These are phyloP conservation scores for Flueggea neowawraea DNA, from an alignment of 441 rosid genomes.

Conservation along the genomic window DNA sequence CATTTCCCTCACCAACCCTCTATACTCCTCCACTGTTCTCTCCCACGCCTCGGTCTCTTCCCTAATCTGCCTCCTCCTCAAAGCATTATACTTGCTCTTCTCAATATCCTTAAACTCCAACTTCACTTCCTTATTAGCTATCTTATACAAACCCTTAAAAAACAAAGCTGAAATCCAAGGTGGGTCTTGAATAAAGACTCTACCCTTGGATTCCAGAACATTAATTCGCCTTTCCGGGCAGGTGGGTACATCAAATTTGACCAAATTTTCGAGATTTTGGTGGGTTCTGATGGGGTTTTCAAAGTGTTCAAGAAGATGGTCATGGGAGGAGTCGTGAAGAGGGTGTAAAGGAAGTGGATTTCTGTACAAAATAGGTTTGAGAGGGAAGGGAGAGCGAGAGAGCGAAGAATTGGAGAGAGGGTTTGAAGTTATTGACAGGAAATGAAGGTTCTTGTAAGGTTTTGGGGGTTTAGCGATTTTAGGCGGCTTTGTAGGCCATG, in stretches of 20 bases:
- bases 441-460: constrained; percentile 26
- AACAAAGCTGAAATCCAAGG: constrained; percentile 78
- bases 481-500: not conserved
- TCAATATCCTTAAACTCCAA: constrained; percentile 52
- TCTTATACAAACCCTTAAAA: constrained; percentile 50
- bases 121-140: constrained; percentile 38
- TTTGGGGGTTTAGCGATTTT: constrained; percentile 1
- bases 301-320: constrained; percentile 33
- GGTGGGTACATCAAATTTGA: constrained; percentile 18
- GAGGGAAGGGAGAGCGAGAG: constrained; percentile 41
- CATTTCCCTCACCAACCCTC: constrained; percentile 68
- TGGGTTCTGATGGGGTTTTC: constrained; percentile 22
- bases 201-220: constrained; percentile 23
- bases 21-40: constrained; percentile 70
- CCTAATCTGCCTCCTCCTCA: constrained; percentile 74
- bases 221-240: constrained; percentile 25
- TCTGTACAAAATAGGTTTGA: constrained; percentile 21
- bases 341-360: constrained; percentile 22
- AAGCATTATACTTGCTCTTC: constrained; percentile 51
- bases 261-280: constrained; percentile 18
- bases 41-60: constrained; percentile 97
- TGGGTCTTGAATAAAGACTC: constrained; percentile 60
- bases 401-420: constrained; percentile 23
- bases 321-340: constrained; percentile 22
- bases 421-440: constrained; percentile 19